These are phyloP conservation scores for Sporothrix pallida DNA, from an alignment of 2,329 filamentous ascomycete species.

Conservation along the genomic window DNA sequence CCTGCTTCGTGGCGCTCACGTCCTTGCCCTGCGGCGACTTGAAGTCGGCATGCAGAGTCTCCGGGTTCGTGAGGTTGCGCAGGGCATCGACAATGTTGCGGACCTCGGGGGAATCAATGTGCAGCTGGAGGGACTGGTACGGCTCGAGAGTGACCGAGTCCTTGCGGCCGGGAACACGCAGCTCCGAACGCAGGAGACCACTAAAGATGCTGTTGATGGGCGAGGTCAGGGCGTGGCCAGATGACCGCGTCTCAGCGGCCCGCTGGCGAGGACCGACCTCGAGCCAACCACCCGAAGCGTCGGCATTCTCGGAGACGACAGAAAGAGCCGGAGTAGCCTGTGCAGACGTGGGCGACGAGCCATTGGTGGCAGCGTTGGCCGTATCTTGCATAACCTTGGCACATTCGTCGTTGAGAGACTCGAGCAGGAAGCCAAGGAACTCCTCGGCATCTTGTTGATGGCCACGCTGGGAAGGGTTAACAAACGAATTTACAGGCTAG, in stretches of 20 bases:
- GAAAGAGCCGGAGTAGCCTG: constrained; percentile 50
- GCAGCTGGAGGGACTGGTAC: constrained; percentile 91
- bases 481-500: no score
- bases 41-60: constrained; percentile 85
- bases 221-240: constrained; percentile 73
- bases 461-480: constrained; percentile 65
- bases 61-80: constrained; percentile 80
- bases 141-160: constrained; percentile 91
- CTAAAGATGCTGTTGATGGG: constrained; percentile 95
- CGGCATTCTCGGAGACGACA: constrained; percentile 41
- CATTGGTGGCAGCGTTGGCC: constrained; percentile 50
- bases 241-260: constrained; percentile 81
- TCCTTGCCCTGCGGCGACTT: constrained; percentile 77
- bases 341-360: constrained; percentile 49
- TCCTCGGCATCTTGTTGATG: constrained; percentile 98
- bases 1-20: constrained; percentile 85
- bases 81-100: constrained; percentile 92
- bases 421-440: constrained; percentile 90
- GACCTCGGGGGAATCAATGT: constrained; percentile 86
- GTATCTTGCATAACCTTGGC: constrained; percentile 70
- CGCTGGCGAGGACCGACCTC: constrained; percentile 95
- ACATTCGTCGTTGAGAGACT: constrained; percentile 93
- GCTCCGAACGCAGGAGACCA: constrained; percentile 85
- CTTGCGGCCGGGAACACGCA: constrained; percentile 84
- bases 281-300: constrained; percentile 66